phyloP scores from a whole-genome alignment of 306 rosid genomes.

The Bauhinia variegata region DNA sequence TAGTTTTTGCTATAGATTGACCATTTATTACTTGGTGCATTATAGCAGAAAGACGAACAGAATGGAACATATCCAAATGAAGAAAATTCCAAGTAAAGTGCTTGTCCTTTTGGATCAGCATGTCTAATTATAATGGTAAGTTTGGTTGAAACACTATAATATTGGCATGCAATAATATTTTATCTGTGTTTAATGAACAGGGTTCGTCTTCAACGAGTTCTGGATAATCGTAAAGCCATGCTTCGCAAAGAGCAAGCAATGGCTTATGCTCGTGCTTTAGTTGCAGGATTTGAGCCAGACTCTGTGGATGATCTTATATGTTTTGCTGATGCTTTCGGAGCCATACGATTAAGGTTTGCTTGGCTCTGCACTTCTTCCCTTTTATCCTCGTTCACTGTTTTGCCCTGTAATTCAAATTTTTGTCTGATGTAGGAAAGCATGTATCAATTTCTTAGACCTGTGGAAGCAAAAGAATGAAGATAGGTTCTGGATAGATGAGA shows the following conservation, averaged over 20 bases:
- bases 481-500: conserved; percentile 89
- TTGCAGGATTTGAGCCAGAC: conserved; percentile 79
- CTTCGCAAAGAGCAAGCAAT: conserved; percentile 96
- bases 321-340: conserved; percentile 95
- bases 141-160: conserved; percentile 12
- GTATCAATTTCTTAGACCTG: conserved; percentile 77
- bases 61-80: conserved; percentile 52
- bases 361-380: background rate
- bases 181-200: conserved; percentile 55
- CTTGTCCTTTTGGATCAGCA: conserved; percentile 1
- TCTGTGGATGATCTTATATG: conserved; percentile 78
- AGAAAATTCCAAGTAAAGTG: conserved; percentile 83
- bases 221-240: conserved; percentile 84
- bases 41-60: conserved; percentile 54
- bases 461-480: conserved; percentile 96
- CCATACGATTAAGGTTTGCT: conserved; percentile 85
- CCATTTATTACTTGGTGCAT: conserved; percentile 38
- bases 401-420: conserved; percentile 24
- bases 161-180: conserved; percentile 43
- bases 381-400: conserved; percentile 5
- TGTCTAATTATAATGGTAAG: too few relatives aligned
- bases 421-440: conserved; percentile 77
- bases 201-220: conserved; percentile 86
- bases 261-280: conserved; percentile 99
- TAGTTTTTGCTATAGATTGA: conserved; percentile 30